Conservation (phyloP, 306 rosid species). For the Albizia julibrissin region DNA sequence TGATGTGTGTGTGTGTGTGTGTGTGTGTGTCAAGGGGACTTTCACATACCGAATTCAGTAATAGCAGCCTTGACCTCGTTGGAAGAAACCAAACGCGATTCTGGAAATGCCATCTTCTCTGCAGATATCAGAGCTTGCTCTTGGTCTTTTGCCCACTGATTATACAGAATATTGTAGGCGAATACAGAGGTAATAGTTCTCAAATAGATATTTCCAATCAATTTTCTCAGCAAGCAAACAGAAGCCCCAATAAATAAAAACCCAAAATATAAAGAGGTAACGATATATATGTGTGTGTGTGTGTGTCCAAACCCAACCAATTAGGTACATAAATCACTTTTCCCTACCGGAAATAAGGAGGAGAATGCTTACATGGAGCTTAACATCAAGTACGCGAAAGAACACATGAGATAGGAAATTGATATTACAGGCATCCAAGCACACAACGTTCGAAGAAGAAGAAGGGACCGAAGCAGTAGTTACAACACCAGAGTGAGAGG, state of each 20-base stretch:
- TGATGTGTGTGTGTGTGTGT: too few relatives aligned
- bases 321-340: constrained; percentile 24
- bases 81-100: constrained; percentile 5
- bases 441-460: constrained; percentile 47
- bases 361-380: constrained; percentile 72
- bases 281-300: too few relatives aligned
- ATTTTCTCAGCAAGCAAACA: constrained; percentile 25
- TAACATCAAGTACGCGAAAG: constrained; percentile 88
- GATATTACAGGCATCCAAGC: constrained; percentile 69
- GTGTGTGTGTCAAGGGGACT: not conserved
- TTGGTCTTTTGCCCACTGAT: not conserved
- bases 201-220: not conserved
- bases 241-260: constrained; percentile 36
- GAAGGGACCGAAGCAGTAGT: constrained; percentile 34
- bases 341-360: not conserved
- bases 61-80: constrained; percentile 31
- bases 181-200: not conserved
- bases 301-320: constrained; percentile 17
- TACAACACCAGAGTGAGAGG: constrained; percentile 53
- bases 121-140: not conserved
- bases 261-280: too few relatives aligned
- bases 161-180: not conserved
- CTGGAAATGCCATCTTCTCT: constrained; percentile 7
- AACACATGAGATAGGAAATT: constrained; percentile 65
- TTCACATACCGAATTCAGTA: constrained; percentile 41